These are phyloP conservation scores for Candida argentea DNA, from an alignment of 805 yeast species.

Conservation along the genomic window DNA sequence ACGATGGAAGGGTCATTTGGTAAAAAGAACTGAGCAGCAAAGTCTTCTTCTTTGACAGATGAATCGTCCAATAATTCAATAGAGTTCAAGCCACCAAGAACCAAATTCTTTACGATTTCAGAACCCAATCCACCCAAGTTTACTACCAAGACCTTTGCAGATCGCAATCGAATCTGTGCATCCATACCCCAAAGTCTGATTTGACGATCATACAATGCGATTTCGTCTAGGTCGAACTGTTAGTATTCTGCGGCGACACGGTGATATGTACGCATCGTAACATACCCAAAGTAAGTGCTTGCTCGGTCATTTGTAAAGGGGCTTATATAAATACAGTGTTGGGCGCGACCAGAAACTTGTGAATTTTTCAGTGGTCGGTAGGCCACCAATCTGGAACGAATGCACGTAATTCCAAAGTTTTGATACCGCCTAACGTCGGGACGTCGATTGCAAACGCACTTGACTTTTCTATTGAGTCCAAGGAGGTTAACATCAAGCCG, in stretches of 20 bases:
- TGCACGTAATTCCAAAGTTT: slow-evolving; percentile 38
- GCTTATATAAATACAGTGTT: too few species aligned
- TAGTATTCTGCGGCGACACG: background rate
- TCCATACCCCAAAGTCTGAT: slow-evolving; percentile 94
- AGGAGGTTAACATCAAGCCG: slow-evolving; percentile 55
- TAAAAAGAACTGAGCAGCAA: slow-evolving; percentile 67
- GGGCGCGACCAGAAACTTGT: too few species aligned
- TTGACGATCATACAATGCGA: slow-evolving; percentile 89
- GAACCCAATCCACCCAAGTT: slow-evolving; percentile 71
- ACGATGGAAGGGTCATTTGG: slow-evolving; percentile 40
- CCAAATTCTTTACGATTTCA: slow-evolving; percentile 76
- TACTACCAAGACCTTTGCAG: slow-evolving; percentile 60
- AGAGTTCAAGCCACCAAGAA: slow-evolving; percentile 79
- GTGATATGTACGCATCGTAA: slow-evolving; percentile 1
- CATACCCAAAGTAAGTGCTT: slow-evolving; percentile 12
- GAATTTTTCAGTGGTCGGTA: slow-evolving; percentile 9
- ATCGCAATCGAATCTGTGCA: slow-evolving; percentile 71
- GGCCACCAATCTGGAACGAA: slow-evolving; percentile 76
- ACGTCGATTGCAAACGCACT: slow-evolving; percentile 20
- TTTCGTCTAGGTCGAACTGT: slow-evolving; percentile 45
- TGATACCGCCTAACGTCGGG: slow-evolving; percentile 13
- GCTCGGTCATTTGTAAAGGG: slow-evolving; percentile 1
- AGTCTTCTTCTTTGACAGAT: slow-evolving; percentile 47
- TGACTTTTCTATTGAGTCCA: slow-evolving; percentile 37
- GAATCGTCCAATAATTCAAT: slow-evolving; percentile 60